A percentile compares a stretch with the other conserved stretches of the same genome.
Conservation (phyloP, 1,284 basidiomycete species). For the Heliocybe sulcata region DNA sequence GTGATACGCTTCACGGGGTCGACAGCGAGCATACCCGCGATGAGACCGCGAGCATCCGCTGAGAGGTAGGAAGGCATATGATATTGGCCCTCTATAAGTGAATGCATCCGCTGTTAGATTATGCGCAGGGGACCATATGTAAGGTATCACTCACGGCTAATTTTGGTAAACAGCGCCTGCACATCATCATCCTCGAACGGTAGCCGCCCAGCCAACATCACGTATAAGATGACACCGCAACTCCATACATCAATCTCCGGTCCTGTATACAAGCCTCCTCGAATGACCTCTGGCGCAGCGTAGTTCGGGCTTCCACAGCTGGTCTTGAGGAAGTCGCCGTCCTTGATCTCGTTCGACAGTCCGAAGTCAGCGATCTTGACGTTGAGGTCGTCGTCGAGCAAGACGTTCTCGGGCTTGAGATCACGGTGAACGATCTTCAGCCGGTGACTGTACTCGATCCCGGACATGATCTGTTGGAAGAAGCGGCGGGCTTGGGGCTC, state of each 20-base stretch:
- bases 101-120: conserved; percentile 6
- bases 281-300: conserved; percentile 93
- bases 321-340: conserved; percentile 92
- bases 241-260: conserved; percentile 99
- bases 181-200: conserved; percentile 97
- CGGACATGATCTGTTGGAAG: conserved; percentile 95
- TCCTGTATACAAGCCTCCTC: conserved; percentile 87
- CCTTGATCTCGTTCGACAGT: conserved; percentile 88
- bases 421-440: conserved; percentile 96
- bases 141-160: conserved; percentile 65
- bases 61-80: conserved; percentile 78
- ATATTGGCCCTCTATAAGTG: conserved; percentile 75
- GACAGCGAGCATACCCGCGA: conserved; percentile 83
- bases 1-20: conserved; percentile 93
- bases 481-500: conserved; percentile 83
- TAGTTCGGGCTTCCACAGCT: conserved; percentile 96
- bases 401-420: conserved; percentile 90
- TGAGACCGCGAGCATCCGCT: conserved; percentile 68
- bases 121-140: background rate
- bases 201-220: conserved; percentile 87
- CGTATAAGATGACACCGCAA: conserved; percentile 92
- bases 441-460: conserved; percentile 91
- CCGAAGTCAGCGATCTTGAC: conserved; percentile 98
- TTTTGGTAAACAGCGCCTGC: conserved; percentile 86
- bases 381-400: conserved; percentile 72